These are phyloP conservation scores for Penicillium roqueforti DNA, from an alignment of 495 filamentous ascomycete species.

Conservation along the genomic window DNA sequence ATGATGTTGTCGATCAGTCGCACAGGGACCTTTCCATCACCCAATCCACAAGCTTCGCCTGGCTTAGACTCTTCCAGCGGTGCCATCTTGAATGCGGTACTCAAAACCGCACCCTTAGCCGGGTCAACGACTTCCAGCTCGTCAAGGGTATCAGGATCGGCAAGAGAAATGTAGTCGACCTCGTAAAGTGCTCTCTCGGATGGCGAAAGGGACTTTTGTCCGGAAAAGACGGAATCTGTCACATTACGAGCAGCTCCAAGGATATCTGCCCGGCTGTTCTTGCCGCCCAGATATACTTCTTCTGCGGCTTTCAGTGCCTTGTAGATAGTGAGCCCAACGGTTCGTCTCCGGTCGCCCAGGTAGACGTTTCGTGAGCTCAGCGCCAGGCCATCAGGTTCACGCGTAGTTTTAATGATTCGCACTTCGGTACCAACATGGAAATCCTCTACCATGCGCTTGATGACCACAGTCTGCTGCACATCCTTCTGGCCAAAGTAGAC, in stretches of 20 bases:
- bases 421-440: conserved; percentile 80
- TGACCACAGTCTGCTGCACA: conserved; percentile 89
- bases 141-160: conserved; percentile 74
- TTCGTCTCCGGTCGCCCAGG: conserved; percentile 68
- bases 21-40: conserved; percentile 67
- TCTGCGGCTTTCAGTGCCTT: conserved; percentile 68
- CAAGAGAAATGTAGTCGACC: conserved; percentile 85
- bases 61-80: conserved; percentile 64
- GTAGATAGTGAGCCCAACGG: conserved; percentile 65
- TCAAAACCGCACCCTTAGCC: conserved; percentile 71
- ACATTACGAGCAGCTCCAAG: conserved; percentile 61
- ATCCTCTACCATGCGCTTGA: conserved; percentile 80
- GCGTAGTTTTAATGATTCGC: conserved; percentile 63
- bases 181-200: conserved; percentile 66
- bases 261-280: conserved; percentile 56
- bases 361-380: conserved; percentile 94
- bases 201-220: conserved; percentile 60
- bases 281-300: conserved; percentile 56
- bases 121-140: conserved; percentile 68
- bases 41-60: conserved; percentile 66
- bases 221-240: conserved; percentile 43
- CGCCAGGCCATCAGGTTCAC: conserved; percentile 85
- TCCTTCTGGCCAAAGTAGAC: conserved; percentile 99
- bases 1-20: conserved; percentile 94
- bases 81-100: conserved; percentile 85